phyloP scores from a whole-genome alignment of 768 basidiomycete genomes.

The Nevesoporus exiguus region DNA sequence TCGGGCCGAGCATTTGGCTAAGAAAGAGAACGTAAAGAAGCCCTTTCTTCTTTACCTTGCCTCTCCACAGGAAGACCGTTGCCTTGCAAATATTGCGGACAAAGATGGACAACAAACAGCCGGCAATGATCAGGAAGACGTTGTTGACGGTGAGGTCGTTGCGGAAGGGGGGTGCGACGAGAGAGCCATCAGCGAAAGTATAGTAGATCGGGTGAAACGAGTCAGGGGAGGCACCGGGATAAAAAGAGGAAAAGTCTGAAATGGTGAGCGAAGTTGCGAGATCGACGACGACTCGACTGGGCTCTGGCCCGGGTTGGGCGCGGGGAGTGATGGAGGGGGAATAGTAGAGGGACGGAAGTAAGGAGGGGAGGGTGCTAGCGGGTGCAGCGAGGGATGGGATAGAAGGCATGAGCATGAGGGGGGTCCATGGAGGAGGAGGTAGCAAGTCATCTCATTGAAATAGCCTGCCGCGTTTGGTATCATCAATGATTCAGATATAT shows the following conservation, averaged over 20 bases:
- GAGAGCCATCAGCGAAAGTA: slow-evolving; percentile 2
- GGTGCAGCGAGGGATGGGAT: not conserved
- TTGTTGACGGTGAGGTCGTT: not conserved
- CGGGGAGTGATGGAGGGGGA: not conserved
- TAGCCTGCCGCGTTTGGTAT: not conserved
- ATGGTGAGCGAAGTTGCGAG: not conserved
- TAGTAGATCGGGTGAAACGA: not conserved
- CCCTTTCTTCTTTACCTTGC: slow-evolving; percentile 53
- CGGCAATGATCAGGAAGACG: not conserved
- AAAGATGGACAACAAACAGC: slow-evolving; percentile 3
- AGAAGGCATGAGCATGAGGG: not conserved
- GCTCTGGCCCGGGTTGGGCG: not conserved
- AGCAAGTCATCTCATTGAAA: not conserved
- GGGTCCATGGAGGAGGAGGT: not conserved
- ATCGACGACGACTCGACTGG: not conserved
- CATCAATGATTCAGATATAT: not conserved
- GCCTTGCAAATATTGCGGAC: slow-evolving; percentile 16
- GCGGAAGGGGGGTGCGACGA: slow-evolving; percentile 1
- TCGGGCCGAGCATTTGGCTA: slow-evolving; percentile 39
- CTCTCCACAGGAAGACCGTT: slow-evolving; percentile 48
- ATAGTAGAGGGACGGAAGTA: not conserved
- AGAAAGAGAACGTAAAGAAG: slow-evolving; percentile 43
- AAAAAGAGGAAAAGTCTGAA: not conserved
- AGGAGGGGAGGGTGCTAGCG: not conserved
- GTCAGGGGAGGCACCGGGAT: not conserved